Conservation (phyloP, 805 yeast species). For the Metschnikowia baotianmanensis region DNA sequence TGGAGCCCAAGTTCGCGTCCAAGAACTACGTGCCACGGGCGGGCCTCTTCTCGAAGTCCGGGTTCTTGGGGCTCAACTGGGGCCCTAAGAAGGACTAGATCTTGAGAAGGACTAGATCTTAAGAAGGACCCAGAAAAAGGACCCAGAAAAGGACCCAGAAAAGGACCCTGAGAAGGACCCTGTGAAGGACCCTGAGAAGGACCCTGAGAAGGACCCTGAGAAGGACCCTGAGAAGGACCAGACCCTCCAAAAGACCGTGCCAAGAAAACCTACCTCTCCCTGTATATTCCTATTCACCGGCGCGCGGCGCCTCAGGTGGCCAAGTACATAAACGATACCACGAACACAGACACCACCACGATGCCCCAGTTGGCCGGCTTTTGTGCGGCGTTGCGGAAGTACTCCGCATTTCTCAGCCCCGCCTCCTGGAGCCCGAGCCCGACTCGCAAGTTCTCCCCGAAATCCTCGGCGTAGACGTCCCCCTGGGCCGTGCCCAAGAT, state of each 20-base stretch:
- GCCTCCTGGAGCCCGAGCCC: constrained; percentile 5
- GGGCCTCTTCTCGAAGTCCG: constrained; percentile 37
- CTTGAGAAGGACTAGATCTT: background rate
- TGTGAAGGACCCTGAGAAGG: too few relatives aligned
- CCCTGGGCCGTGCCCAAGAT: constrained; percentile 2
- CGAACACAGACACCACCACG: constrained; percentile 8
- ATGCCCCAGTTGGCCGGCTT: constrained; percentile 12
- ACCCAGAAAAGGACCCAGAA: constrained; percentile 15
- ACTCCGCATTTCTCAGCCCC: constrained; percentile 2
- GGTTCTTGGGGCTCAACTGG: constrained; percentile 83
- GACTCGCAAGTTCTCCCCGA: background rate
- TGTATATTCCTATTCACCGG: background rate
- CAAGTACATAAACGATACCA: constrained; percentile 12
- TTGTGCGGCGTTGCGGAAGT: constrained; percentile 11
- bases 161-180: too few relatives aligned
- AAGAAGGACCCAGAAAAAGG: background rate
- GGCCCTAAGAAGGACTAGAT: constrained; percentile 62
- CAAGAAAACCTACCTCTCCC: background rate
- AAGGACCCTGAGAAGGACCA: background rate
- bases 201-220: too few relatives aligned
- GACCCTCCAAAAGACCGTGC: too few relatives aligned
- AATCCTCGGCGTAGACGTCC: background rate
- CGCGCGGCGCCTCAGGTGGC: constrained; percentile 9
- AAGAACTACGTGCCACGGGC: constrained; percentile 40
- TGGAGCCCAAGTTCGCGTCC: constrained; percentile 55